phyloP scores from a whole-genome alignment of 1,284 basidiomycete genomes.

The Singerocomus rubriflavus region DNA sequence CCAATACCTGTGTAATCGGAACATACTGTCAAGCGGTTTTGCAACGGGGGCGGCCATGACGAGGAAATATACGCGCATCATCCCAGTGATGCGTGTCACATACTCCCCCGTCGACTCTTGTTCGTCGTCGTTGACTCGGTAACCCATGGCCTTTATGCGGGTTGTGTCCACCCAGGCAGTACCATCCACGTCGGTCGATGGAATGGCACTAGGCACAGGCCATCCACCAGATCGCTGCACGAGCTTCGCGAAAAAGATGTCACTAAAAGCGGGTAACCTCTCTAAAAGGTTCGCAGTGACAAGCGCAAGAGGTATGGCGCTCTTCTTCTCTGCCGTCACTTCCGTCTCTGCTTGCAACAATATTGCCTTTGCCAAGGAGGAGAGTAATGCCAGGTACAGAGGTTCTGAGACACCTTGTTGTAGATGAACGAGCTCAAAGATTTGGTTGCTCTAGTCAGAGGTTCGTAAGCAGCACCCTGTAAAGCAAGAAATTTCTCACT shows the following conservation, averaged over 20 bases:
- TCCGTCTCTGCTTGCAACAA: constrained; percentile 94
- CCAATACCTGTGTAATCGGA: constrained; percentile 66
- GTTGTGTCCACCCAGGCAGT: constrained; percentile 50
- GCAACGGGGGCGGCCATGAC: constrained; percentile 54
- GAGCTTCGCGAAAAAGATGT: constrained; percentile 82
- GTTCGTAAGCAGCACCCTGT: constrained; percentile 8
- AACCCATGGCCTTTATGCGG: constrained; percentile 70
- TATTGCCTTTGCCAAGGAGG: constrained; percentile 85
- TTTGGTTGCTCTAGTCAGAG: constrained; percentile 57
- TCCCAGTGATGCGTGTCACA: constrained; percentile 73
- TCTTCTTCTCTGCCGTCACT: constrained; percentile 84
- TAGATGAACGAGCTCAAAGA: constrained; percentile 52
- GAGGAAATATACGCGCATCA: constrained; percentile 87
- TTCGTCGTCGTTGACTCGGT: constrained; percentile 38
- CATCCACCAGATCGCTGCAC: constrained; percentile 78
- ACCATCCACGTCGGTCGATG: constrained; percentile 46
- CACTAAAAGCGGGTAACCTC: constrained; percentile 47
- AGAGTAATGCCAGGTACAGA: constrained; percentile 78
- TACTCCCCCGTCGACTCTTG: constrained; percentile 63
- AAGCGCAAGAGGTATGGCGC: constrained; percentile 80
- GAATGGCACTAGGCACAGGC: constrained; percentile 57
- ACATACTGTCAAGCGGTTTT: constrained; percentile 47
- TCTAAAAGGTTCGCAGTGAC: constrained; percentile 51
- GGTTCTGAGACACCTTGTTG: constrained; percentile 38
- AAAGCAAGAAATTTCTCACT: constrained; percentile 43